phyloP scores from a whole-genome alignment of 805 yeast species.

The Maudiozyma serrabonitensis region DNA sequence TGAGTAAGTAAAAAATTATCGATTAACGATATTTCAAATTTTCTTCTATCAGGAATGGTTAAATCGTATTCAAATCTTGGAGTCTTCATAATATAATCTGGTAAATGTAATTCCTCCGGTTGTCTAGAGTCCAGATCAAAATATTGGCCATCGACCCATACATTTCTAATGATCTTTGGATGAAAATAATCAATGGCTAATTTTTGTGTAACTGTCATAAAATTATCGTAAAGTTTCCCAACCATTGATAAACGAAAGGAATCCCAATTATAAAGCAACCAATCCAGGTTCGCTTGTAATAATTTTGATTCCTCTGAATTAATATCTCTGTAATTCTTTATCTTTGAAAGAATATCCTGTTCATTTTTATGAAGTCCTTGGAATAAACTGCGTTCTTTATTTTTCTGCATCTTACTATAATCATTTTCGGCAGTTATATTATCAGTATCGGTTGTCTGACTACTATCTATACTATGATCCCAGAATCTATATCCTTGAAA shows the following conservation, averaged over 20 bases:
- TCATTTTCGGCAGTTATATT: conserved; percentile 9
- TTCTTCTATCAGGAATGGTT: conserved; percentile 30
- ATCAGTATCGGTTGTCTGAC: conserved; percentile 1
- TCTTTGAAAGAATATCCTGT: conserved; percentile 15
- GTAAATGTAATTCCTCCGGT: conserved; percentile 10
- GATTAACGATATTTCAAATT: conserved; percentile 35
- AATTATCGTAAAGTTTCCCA: conserved; percentile 43
- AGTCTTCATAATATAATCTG: conserved; percentile 15
- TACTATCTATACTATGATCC: conserved; percentile 30
- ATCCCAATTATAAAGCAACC: conserved; percentile 34
- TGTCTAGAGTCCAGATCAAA: conserved; percentile 19
- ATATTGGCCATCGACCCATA: conserved; percentile 38
- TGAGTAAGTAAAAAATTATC: conserved; percentile 39
- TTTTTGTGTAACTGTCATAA: conserved; percentile 44
- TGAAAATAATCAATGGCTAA: conserved; percentile 44
- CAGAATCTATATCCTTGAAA: conserved; percentile 32
- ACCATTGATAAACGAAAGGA: conserved; percentile 38
- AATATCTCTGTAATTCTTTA: conserved; percentile 33
- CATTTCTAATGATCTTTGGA: conserved; percentile 47
- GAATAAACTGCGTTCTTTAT: conserved; percentile 23
- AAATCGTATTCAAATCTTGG: conserved; percentile 17
- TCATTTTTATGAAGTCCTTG: conserved; percentile 22
- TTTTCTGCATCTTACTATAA: conserved; percentile 18
- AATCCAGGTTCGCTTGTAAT: conserved; percentile 33
- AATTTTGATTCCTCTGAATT: conserved; percentile 32